These are phyloP conservation scores for Basipetospora sp. DNA, from an alignment of 2,329 filamentous ascomycete species.

Conservation along the genomic window DNA sequence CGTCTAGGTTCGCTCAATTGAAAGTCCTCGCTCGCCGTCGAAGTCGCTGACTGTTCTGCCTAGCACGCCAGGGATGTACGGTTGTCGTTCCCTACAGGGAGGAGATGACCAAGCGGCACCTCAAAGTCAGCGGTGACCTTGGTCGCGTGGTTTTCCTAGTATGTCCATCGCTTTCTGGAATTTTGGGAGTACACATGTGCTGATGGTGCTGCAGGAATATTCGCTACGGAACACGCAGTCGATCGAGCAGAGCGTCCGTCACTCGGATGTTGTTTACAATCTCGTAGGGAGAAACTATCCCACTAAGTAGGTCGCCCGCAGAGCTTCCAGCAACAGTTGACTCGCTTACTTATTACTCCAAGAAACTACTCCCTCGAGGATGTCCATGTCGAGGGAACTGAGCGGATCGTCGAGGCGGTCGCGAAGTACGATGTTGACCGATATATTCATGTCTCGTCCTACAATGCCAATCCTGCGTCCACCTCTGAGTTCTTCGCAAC, in stretches of 20 bases:
- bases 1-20: constrained; percentile 65
- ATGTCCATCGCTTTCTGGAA: constrained; percentile 16
- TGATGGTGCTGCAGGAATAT: constrained; percentile 52
- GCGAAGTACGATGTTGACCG: constrained; percentile 97
- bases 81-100: constrained; percentile 89
- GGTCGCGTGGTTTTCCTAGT: constrained; percentile 79
- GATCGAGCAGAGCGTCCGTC: constrained; percentile 89
- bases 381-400: constrained; percentile 81
- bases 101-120: constrained; percentile 93
- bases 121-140: constrained; percentile 91
- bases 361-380: constrained; percentile 90
- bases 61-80: constrained; percentile 83
- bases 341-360: constrained; percentile 16
- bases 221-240: constrained; percentile 88
- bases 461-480: constrained; percentile 72
- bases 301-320: too few relatives aligned
- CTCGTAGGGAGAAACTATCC: constrained; percentile 86
- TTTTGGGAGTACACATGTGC: background rate
- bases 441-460: constrained; percentile 91
- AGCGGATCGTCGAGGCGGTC: constrained; percentile 83
- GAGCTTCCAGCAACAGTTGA: too few relatives aligned
- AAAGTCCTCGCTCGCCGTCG: too few relatives aligned
- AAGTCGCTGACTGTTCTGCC: too few relatives aligned
- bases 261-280: constrained; percentile 97
- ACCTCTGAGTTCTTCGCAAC: constrained; percentile 79